Evolutionary conservation across 2,329 filamentous ascomycete genomes (phyloP), one percentile per base, ranked within the genome.

Genomic region (Hansfordia pulvinata): DNA sequence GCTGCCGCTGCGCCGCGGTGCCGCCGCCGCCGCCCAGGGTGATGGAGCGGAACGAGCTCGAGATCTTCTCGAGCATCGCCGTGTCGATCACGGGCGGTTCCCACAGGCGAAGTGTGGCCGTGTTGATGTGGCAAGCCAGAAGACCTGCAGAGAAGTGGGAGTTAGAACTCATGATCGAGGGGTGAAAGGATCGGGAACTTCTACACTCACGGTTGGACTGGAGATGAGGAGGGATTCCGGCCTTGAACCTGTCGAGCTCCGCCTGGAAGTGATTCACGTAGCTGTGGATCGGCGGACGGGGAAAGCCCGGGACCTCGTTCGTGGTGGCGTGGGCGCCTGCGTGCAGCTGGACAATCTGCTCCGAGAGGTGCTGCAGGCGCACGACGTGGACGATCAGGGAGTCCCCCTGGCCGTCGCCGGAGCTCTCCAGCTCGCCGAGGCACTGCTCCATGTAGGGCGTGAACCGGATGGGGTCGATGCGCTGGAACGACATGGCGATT

Each of bases 401-500:
- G 26, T 74, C 69, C 0, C 56, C 58, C 6, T 60, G 49, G 28
- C 53, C 58, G 28, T 71, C 65, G 5, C 37, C 37, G 0, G 44
- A 41, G 1, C 52, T 40, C 13, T 65, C 53, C 0, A 73, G 42
- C 3, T 60, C 49, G 3, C 44, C 44, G 4, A 69, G 39, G 26
- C 65, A 70, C 27, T 63, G 55, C 8, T 65, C 56, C 2, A 67
- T 50, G 29, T 72, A 70, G 5, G 50, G 47, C 0, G 63, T 63
- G 27, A 61, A 71, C n/a, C 51, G 55, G 44, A 65, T 53, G 0
- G 63, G 47, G 10, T 69, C 60, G 4, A 60, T 51, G 35, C 56
- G 50, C 26, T 57, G 42, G 34, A 62, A 56, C 2, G 52, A 52
- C 3, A 58, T 42, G 0, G 57, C 47, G 16, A 60, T 43, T 0